Base-by-base conservation (phyloP, 2,329 filamentous ascomycete genomes). In the Mycogone perniciosa region DNA sequence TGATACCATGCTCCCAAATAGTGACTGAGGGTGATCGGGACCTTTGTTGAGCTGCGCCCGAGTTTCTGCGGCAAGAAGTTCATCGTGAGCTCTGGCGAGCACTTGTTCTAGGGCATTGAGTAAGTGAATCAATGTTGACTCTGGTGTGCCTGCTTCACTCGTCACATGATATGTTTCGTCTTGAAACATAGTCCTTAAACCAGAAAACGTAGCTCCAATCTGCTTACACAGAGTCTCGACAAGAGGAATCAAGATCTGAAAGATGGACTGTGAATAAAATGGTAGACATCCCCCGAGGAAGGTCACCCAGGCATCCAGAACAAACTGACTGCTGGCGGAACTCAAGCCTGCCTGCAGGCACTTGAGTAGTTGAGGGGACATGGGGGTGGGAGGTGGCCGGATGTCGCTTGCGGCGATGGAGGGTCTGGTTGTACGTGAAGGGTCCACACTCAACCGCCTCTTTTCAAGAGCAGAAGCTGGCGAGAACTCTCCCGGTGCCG, bases 1-100 rank as follows among this genome's bases (percentile, higher is more conserved):
- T 1, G 90, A 93, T 1, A 95, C 88, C 82, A 96, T 95, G 59
- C 89, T 95, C 41, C 90, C 90, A 62, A 97, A 95, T 64, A 96
- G 92, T 5, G 89, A 85, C 63, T 91, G 88, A 10, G 85, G 82
- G 58, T 89, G 87, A 61, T 95, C 88, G 26, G 89, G 88, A 53
- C 83, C 85, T 70, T 95, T 96, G 40, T 77, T 73, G 33, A 81
- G 72, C 50, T 84, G 81, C 40, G 78, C 76, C 55, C 80, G 82
- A 38, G 83, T 80, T 67, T 95, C 89, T 59, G 95, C 89, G 27
- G 78, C 74, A 46, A 91, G 71, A 20, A 97, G 74, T 52, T 85
- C 85, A 60, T 95, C 88, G 67, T 99, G 93, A 4, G 86, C 90
- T 59, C 84, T 82, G 13, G 91, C 91, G 52, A 99, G 75, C 27